phyloP scores from a whole-genome alignment of 371 early-diverging fungal genomes.

The Blakeslea trispora region DNA sequence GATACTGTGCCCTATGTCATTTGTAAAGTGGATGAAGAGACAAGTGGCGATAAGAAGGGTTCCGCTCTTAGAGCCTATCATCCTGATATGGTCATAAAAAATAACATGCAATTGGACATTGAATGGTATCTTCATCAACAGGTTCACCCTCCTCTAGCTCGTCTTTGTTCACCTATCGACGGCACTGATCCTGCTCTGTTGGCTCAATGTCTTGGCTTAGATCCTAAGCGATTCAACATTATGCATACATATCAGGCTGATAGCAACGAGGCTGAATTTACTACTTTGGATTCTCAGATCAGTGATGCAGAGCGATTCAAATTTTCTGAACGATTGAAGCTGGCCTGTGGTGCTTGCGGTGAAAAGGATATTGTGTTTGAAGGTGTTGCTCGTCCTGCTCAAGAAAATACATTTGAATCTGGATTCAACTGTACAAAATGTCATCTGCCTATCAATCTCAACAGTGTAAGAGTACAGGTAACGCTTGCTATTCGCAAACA shows the following conservation, averaged over 20 bases:
- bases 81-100: constrained; percentile 81
- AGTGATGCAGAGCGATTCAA: constrained; percentile 86
- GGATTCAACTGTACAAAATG: constrained; percentile 71
- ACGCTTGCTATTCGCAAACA: constrained; percentile 60
- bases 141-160: constrained; percentile 93
- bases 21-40: constrained; percentile 64
- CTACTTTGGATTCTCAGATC: constrained; percentile 82
- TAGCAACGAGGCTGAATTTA: constrained; percentile 57
- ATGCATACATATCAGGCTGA: constrained; percentile 13
- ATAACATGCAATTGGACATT: constrained; percentile 70
- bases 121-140: constrained; percentile 98
- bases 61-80: constrained; percentile 86
- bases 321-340: constrained; percentile 57
- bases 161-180: constrained; percentile 88
- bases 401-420: constrained; percentile 21
- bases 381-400: constrained; percentile 50
- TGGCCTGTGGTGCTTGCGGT: constrained; percentile 73
- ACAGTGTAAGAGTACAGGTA: constrained; percentile 66
- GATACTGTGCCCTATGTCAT: constrained; percentile 98
- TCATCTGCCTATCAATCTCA: constrained; percentile 31
- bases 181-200: constrained; percentile 81
- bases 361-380: constrained; percentile 45
- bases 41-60: constrained; percentile 41
- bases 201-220: constrained; percentile 86
- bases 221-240: constrained; percentile 66